phyloP scores from a whole-genome alignment of 768 basidiomycete genomes.

The Pluteus cervinus region DNA sequence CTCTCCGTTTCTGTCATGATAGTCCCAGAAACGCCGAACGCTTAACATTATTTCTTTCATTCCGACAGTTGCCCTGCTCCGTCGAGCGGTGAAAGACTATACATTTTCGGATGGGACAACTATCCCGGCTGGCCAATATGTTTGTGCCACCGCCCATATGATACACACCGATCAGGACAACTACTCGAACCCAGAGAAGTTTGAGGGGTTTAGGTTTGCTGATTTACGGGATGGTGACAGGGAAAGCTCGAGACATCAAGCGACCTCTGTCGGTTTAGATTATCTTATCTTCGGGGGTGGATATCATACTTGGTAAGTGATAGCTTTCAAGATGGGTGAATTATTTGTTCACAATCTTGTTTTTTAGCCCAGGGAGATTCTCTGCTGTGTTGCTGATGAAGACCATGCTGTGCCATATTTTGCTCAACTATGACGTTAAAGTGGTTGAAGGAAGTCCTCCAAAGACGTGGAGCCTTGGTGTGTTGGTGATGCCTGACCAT shows the following conservation, averaged over 20 bases:
- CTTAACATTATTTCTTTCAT: not conserved
- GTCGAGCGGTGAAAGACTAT: constrained; percentile 30
- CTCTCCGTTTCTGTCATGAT: not conserved
- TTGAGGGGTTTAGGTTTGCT: constrained; percentile 38
- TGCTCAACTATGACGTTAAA: constrained; percentile 29
- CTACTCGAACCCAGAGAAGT: constrained; percentile 26
- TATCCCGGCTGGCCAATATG: constrained; percentile 18
- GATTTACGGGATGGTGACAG: constrained; percentile 21
- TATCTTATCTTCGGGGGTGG: constrained; percentile 30
- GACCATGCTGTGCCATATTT: constrained; percentile 23
- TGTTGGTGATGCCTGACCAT: constrained; percentile 19
- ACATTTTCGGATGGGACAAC: constrained; percentile 24
- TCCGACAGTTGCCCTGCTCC: constrained; percentile 16
- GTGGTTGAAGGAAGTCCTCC: constrained; percentile 17
- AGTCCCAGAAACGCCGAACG: constrained; percentile 14
- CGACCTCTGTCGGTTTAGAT: constrained; percentile 17
- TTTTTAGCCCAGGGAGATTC: constrained; percentile 23
- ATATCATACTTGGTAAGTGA: constrained; percentile 13
- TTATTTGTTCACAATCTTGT: not conserved
- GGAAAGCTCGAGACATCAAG: constrained; percentile 23
- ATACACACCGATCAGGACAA: constrained; percentile 13
- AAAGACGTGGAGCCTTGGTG: constrained; percentile 10
- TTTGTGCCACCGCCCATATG: constrained; percentile 12
- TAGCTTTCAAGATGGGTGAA: not conserved
- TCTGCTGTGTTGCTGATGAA: constrained; percentile 29